phyloP scores from a whole-genome alignment of 164 flowering plant genomes.

The Dillenia turbinata region DNA sequence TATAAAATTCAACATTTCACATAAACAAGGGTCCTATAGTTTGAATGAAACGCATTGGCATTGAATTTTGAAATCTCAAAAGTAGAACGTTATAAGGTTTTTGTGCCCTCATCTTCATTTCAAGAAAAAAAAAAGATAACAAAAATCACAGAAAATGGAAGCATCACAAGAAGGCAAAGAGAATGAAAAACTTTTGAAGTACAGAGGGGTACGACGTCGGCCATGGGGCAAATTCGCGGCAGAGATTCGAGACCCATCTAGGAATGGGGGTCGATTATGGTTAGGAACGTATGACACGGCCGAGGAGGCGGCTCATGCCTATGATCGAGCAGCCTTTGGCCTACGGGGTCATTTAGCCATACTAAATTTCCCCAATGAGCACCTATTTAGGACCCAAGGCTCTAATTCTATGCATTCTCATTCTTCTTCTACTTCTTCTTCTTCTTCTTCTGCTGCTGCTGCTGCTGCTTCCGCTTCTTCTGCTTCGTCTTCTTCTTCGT shows the following conservation, averaged over 20 bases:
- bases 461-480: no score
- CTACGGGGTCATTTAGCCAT: constrained; percentile 17
- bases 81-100: no score
- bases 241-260: constrained; percentile 19
- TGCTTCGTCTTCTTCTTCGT: no score
- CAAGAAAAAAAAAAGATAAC: no score
- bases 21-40: no score
- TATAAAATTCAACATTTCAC: no score
- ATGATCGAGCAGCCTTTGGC: constrained; percentile 19
- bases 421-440: neutral
- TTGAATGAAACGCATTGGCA: no score
- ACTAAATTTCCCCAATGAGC: constrained; percentile 19
- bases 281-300: constrained; percentile 21
- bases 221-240: constrained; percentile 20
- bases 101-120: no score
- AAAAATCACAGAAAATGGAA: neutral
- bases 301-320: constrained; percentile 21
- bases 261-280: constrained; percentile 16
- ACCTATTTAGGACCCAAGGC: neutral
- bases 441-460: neutral
- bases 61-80: no score
- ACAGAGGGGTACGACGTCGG: constrained; percentile 18
- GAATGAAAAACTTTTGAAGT: neutral
- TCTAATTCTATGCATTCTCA: constrained; percentile 1
- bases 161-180: neutral